Evolutionary conservation across 495 filamentous ascomycete species (phyloP).

Genomic region (Podospora appendiculata): DNA sequence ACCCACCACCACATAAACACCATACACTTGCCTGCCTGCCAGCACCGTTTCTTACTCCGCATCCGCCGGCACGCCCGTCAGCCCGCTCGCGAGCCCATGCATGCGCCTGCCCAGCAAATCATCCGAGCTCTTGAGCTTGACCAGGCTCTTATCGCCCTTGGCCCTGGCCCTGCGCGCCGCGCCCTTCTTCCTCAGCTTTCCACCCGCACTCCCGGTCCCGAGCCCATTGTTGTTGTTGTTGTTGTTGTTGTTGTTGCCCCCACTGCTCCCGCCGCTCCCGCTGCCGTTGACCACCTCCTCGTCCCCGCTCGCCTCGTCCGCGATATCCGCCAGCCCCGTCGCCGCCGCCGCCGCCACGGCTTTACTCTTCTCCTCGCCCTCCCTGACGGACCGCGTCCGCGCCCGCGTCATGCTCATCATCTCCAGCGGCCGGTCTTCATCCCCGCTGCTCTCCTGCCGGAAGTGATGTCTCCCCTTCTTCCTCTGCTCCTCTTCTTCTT

Average conservation of each 20-base stretch:
- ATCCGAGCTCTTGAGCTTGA: conserved; percentile 73
- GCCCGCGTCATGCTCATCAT: conserved; percentile 62
- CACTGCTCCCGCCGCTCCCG: neutral
- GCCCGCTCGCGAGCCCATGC: conserved; percentile 69
- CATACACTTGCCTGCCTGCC: too few relatives aligned
- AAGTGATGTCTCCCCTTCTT: conserved; percentile 25
- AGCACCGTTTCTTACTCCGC: conserved; percentile 24
- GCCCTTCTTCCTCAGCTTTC: conserved; percentile 10
- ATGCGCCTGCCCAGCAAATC: conserved; percentile 79
- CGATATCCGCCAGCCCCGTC: neutral
- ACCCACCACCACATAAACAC: too few relatives aligned
- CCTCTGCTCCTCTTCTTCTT: neutral
- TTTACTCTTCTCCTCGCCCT: neutral
- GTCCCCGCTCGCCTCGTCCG: conserved; percentile 1
- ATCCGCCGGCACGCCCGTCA: conserved; percentile 60
- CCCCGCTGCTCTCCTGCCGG: conserved; percentile 59
- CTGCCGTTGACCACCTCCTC: neutral
- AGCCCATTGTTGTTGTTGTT: conserved; percentile 25
- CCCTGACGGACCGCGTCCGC: conserved; percentile 19
- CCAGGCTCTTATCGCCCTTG: conserved; percentile 49
- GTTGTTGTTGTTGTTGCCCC: conserved; percentile 2
- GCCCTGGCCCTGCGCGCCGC: neutral
- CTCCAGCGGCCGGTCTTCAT: conserved; percentile 74
- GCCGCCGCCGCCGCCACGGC: neutral
- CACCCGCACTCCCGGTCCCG: conserved; percentile 13